Conservation (phyloP, 805 yeast genomes). For the Monosporozyma servazzii region DNA sequence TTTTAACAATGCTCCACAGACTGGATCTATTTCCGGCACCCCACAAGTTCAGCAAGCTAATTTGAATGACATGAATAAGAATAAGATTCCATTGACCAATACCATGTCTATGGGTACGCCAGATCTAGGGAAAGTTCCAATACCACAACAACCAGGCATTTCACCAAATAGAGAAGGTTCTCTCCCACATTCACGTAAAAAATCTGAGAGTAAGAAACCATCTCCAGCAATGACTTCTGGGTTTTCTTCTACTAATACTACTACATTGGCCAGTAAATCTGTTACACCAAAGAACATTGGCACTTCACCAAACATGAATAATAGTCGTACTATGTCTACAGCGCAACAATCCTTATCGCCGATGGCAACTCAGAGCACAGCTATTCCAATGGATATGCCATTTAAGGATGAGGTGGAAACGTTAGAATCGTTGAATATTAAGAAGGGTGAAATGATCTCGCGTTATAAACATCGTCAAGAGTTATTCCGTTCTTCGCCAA, state of each 20-base stretch:
- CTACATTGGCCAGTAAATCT: constrained; percentile 12
- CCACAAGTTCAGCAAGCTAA: constrained; percentile 1
- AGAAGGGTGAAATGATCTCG: constrained; percentile 27
- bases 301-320: constrained; percentile 8
- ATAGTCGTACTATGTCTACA: constrained; percentile 1
- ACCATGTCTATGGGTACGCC: background rate
- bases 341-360: constrained; percentile 17
- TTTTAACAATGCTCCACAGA: background rate
- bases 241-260: constrained; percentile 2
- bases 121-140: background rate
- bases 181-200: background rate
- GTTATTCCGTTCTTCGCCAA: constrained; percentile 21
- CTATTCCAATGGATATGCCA: constrained; percentile 10
- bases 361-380: constrained; percentile 6
- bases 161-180: constrained; percentile 6
- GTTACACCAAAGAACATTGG: constrained; percentile 16
- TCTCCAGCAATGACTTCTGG: constrained; percentile 7
- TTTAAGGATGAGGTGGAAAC: constrained; percentile 25
- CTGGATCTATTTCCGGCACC: background rate
- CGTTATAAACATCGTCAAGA: constrained; percentile 30
- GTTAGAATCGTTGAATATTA: constrained; percentile 21
- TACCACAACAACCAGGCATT: background rate
- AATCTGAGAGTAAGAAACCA: constrained; percentile 8
- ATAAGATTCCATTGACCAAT: background rate
- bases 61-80: constrained; percentile 4